phyloP scores from a whole-genome alignment of 2,329 filamentous ascomycete species.

The Xylariaceae sp. region DNA sequence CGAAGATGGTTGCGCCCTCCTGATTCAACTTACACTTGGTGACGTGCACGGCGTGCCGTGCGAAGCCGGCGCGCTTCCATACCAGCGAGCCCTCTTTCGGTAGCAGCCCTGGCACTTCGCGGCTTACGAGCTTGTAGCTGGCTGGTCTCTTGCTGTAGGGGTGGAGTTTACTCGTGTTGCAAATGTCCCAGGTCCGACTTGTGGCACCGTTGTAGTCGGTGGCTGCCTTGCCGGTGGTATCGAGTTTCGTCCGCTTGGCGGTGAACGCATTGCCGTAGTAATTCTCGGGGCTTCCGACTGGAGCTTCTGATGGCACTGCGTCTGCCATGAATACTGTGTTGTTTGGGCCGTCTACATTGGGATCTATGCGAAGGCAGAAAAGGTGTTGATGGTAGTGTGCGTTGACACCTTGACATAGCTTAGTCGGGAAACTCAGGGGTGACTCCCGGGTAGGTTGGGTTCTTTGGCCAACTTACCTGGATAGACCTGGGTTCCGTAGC shows the following conservation, averaged over 20 bases:
- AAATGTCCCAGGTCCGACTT: constrained; percentile 86
- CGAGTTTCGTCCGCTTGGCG: constrained; percentile 79
- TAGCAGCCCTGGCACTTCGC: constrained; percentile 77
- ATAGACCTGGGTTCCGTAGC: constrained; percentile 91
- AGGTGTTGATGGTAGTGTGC: constrained; percentile 96
- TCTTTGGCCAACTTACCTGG: constrained; percentile 48
- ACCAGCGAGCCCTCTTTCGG: constrained; percentile 82
- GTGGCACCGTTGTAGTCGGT: constrained; percentile 83
- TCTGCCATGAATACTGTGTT: constrained; percentile 89
- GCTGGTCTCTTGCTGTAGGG: constrained; percentile 83
- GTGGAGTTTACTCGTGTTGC: constrained; percentile 82
- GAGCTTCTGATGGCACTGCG: constrained; percentile 68
- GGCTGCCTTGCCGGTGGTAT: constrained; percentile 67
- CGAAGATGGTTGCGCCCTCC: too few relatives aligned
- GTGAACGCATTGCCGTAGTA: constrained; percentile 90
- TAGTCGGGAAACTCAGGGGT: constrained; percentile 7
- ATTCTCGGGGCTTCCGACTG: constrained; percentile 81
- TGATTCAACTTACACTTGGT: constrained; percentile 71
- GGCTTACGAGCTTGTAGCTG: constrained; percentile 85
- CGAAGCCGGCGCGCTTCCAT: constrained; percentile 88
- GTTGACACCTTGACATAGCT: constrained; percentile 66
- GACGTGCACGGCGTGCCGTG: constrained; percentile 83
- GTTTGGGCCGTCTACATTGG: constrained; percentile 81
- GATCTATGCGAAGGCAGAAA: constrained; percentile 86
- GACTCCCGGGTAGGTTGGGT: constrained; percentile 2